phyloP scores from a whole-genome alignment of 805 yeast genomes.

The Myxozyma geophila region DNA sequence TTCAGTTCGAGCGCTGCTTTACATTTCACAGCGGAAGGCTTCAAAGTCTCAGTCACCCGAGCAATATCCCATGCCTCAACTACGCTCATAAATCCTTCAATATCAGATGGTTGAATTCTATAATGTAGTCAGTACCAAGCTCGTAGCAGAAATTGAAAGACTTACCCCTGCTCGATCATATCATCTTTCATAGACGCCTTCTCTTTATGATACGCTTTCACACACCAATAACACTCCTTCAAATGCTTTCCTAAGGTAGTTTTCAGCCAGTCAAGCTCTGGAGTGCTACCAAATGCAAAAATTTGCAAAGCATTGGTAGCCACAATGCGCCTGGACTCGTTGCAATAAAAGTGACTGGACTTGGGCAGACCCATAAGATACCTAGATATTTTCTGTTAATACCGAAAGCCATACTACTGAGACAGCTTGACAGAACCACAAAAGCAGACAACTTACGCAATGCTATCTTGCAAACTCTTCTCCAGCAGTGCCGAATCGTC shows the following conservation, averaged over 20 bases:
- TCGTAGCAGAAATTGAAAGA: not conserved
- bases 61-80: slow-evolving; percentile 33
- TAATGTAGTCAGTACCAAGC: not conserved
- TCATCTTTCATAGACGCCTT: slow-evolving; percentile 21
- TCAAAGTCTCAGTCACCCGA: slow-evolving; percentile 25
- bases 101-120: slow-evolving; percentile 30
- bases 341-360: slow-evolving; percentile 28
- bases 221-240: slow-evolving; percentile 34
- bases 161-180: slow-evolving; percentile 31
- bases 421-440: not conserved
- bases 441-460: slow-evolving; percentile 22
- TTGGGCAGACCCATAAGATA: slow-evolving; percentile 31
- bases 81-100: slow-evolving; percentile 29
- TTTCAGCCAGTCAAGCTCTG: slow-evolving; percentile 35
- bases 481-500: slow-evolving; percentile 33
- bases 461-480: slow-evolving; percentile 31
- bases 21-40: slow-evolving; percentile 30
- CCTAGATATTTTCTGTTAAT: slow-evolving; percentile 12
- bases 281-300: slow-evolving; percentile 35
- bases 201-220: slow-evolving; percentile 35
- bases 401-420: no score
- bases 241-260: slow-evolving; percentile 32
- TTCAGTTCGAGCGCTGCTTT: slow-evolving; percentile 4
- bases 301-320: slow-evolving; percentile 30
- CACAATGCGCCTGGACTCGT: slow-evolving; percentile 14